A percentile compares a stretch with the other conserved stretches of the same genome.
These are phyloP conservation scores for Blastomyces silverae DNA, from an alignment of 2,329 filamentous ascomycete genomes.

Conservation along the genomic window DNA sequence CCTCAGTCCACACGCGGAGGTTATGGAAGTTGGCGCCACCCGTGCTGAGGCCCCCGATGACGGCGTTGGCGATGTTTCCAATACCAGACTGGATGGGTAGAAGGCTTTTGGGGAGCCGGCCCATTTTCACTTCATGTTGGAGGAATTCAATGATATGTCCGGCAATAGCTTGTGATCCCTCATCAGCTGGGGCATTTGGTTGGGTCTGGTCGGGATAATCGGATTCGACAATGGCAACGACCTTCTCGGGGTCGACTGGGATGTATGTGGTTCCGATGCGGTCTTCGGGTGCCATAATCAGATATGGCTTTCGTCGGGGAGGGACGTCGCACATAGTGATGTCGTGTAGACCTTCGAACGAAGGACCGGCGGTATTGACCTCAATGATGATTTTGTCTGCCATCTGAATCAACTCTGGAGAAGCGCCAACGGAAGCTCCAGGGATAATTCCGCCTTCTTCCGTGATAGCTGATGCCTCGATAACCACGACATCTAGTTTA, in stretches of 20 bases:
- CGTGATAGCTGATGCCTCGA: constrained; percentile 80
- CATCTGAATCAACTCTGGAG: constrained; percentile 80
- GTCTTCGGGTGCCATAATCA: constrained; percentile 79
- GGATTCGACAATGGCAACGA: constrained; percentile 76
- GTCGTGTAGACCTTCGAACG: constrained; percentile 81
- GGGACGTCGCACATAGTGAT: constrained; percentile 85
- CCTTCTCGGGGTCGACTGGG: constrained; percentile 74
- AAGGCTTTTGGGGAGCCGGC: constrained; percentile 67
- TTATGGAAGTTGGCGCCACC: constrained; percentile 72
- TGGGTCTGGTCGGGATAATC: constrained; percentile 72
- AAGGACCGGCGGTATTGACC: constrained; percentile 79
- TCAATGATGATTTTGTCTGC: constrained; percentile 90
- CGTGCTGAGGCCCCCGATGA: constrained; percentile 72
- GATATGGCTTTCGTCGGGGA: constrained; percentile 72
- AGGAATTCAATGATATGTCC: constrained; percentile 75
- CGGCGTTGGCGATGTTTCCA: constrained; percentile 88
- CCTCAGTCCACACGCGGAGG: constrained; percentile 88
- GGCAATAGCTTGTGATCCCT: constrained; percentile 64
- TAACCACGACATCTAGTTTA: constrained; percentile 72
- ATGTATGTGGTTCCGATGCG: constrained; percentile 77
- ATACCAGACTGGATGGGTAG: constrained; percentile 82
- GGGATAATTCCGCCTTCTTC: constrained; percentile 84
- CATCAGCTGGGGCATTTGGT: constrained; percentile 71
- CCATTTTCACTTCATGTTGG: constrained; percentile 74
- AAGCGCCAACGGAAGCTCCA: constrained; percentile 77